Conservation (phyloP, 257 asterid species). For the Nemophila menziesii region DNA sequence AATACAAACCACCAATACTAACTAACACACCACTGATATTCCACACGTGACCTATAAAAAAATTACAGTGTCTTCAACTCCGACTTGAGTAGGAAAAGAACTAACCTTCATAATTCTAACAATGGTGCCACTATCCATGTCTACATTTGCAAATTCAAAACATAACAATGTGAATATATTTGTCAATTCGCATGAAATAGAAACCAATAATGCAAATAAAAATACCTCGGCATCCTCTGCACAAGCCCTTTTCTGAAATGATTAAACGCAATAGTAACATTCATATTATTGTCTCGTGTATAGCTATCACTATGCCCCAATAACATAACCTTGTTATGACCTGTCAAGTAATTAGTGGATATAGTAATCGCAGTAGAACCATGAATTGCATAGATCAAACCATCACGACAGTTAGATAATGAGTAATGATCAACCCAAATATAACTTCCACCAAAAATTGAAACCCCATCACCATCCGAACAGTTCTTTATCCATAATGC, state of each 20-base stretch:
- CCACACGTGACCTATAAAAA: too few relatives aligned
- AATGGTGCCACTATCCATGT: too few relatives aligned
- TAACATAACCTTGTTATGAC: constrained; percentile 79
- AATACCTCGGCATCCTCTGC: constrained; percentile 93
- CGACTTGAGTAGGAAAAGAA: too few relatives aligned
- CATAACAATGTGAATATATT: too few relatives aligned
- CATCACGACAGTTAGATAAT: constrained; percentile 49
- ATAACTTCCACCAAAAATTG: constrained; percentile 59
- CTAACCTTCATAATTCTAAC: too few relatives aligned
- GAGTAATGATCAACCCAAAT: constrained; percentile 86
- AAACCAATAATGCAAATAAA: too few relatives aligned
- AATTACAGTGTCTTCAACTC: too few relatives aligned
- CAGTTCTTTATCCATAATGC: constrained; percentile 67
- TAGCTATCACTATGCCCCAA: constrained; percentile 62
- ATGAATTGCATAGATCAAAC: constrained; percentile 51
- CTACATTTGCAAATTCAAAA: too few relatives aligned
- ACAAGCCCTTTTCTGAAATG: constrained; percentile 85
- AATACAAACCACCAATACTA: too few relatives aligned
- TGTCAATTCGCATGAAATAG: too few relatives aligned
- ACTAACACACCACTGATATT: too few relatives aligned
- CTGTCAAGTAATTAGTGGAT: constrained; percentile 54
- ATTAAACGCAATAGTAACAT: constrained; percentile 65
- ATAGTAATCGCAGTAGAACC: constrained; percentile 70
- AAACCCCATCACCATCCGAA: constrained; percentile 81
- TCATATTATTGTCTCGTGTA: constrained; percentile 51